Percentiles rank a stretch among this genome's conserved stretches.
phyloP scores from a whole-genome alignment of 768 basidiomycete species.

The Lyophyllum decastes region DNA sequence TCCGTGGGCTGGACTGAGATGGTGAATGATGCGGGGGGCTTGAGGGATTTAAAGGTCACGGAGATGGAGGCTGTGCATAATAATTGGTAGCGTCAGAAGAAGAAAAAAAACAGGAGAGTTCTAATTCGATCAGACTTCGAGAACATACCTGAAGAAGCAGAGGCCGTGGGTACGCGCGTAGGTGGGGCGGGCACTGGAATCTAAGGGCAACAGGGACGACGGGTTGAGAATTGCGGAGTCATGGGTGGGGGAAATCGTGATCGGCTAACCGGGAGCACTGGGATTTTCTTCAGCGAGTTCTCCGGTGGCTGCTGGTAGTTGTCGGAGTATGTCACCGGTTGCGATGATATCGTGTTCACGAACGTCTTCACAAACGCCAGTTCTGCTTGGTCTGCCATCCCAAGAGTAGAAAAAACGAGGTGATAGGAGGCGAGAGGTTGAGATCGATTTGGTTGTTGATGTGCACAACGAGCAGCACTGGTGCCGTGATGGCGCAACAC shows the following conservation, averaged over 20 bases:
- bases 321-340: conserved; percentile 69
- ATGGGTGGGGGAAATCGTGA: conserved; percentile 5
- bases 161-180: conserved; percentile 35
- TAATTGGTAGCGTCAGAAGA: background rate
- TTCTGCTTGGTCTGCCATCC: conserved; percentile 57
- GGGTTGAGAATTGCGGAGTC: conserved; percentile 5
- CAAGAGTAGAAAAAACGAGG: background rate
- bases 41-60: conserved; percentile 88
- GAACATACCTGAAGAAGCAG: conserved; percentile 31
- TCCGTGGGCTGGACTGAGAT: conserved; percentile 80
- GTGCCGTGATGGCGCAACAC: too few species aligned
- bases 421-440: background rate
- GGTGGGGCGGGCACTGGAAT: conserved; percentile 40
- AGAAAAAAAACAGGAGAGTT: background rate
- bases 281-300: conserved; percentile 67
- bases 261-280: conserved; percentile 60
- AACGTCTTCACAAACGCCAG: conserved; percentile 69
- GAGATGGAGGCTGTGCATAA: conserved; percentile 47
- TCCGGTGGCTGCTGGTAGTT: conserved; percentile 76
- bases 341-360: conserved; percentile 60
- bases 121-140: conserved; percentile 8
- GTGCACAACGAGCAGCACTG: background rate
- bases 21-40: conserved; percentile 78
- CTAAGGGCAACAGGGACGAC: background rate
- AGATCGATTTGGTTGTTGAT: background rate